These are phyloP conservation scores for Gleditsia sinensis DNA, from an alignment of 306 rosid species.

Conservation along the genomic window DNA sequence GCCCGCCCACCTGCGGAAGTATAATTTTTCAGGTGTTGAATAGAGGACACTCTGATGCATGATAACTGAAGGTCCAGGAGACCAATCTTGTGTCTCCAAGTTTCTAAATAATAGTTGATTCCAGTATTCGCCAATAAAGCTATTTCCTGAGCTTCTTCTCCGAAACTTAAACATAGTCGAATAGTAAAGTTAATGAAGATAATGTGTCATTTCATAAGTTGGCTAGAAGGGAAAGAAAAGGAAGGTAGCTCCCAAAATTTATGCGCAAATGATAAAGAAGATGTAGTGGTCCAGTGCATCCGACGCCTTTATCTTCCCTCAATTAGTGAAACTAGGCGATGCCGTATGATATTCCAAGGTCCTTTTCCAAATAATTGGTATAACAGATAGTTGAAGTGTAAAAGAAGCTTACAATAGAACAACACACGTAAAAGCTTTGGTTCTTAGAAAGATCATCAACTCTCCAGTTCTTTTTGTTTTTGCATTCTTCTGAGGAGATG, in stretches of 20 bases:
- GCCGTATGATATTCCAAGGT: too few species aligned
- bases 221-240: not conserved
- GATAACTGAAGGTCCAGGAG: too few species aligned
- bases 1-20: too few species aligned
- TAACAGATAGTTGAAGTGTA: too few species aligned
- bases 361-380: too few species aligned
- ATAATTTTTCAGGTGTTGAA: too few species aligned
- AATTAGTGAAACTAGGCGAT: not conserved
- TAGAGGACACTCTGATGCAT: too few species aligned
- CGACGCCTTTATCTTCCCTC: not conserved
- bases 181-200: not conserved
- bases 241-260: not conserved
- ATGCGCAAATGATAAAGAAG: not conserved
- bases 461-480: too few species aligned
- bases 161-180: not conserved
- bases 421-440: conserved; percentile 24
- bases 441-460: conserved; percentile 41
- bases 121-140: too few species aligned
- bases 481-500: conserved; percentile 46
- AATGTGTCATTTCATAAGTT: not conserved
- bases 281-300: not conserved
- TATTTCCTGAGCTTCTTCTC: not conserved
- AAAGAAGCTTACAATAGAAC: conserved; percentile 24
- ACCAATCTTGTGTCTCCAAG: too few species aligned
- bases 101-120: too few species aligned